Conservation (phyloP, 768 basidiomycete genomes). For the Naganishia vishniacii region DNA sequence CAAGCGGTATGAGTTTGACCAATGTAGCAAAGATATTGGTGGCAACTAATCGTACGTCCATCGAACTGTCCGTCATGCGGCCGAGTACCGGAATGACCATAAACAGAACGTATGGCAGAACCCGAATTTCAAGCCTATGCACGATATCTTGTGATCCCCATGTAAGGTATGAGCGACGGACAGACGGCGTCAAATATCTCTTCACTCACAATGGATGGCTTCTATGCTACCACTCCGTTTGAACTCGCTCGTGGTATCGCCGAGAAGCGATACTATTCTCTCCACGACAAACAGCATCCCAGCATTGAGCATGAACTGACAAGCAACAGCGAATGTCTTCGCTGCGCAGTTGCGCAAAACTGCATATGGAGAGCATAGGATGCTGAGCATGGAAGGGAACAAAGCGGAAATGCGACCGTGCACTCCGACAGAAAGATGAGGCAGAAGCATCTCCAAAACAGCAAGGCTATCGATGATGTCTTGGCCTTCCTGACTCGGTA, state of each 20-base stretch:
- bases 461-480: conserved; percentile 89
- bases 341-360: conserved; percentile 86
- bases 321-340: conserved; percentile 78
- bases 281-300: conserved; percentile 90
- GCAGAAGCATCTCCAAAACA: conserved; percentile 73
- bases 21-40: conserved; percentile 97
- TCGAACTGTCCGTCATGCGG: conserved; percentile 91
- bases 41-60: conserved; percentile 82
- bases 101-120: conserved; percentile 93
- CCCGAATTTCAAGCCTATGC: conserved; percentile 83
- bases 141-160: conserved; percentile 65
- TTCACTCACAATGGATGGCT: conserved; percentile 74
- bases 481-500: conserved; percentile 50
- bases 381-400: conserved; percentile 69
- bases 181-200: background rate
- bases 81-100: conserved; percentile 92
- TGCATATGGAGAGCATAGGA: conserved; percentile 77
- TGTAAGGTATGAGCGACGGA: background rate
- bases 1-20: conserved; percentile 96
- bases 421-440: conserved; percentile 65
- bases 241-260: conserved; percentile 65
- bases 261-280: conserved; percentile 69
- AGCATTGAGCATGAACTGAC: conserved; percentile 73
- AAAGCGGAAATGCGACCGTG: conserved; percentile 64
- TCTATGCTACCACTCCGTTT: conserved; percentile 88